Percentiles rank a stretch among this genome's conserved stretches.
Evolutionary conservation across 768 basidiomycete species (phyloP).

Genomic region (Plicaturopsis crispa): DNA sequence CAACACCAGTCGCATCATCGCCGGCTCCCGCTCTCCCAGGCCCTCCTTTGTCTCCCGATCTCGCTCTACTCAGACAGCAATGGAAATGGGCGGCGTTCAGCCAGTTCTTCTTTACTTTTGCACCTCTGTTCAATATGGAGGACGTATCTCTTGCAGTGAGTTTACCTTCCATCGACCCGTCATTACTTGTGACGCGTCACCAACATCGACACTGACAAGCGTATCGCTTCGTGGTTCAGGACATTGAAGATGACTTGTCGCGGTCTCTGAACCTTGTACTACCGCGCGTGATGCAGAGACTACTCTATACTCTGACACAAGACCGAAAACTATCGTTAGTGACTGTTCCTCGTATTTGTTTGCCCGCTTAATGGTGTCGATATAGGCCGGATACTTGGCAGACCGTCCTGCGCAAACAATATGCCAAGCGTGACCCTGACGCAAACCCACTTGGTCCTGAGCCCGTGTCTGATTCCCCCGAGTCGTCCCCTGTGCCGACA

Average conservation of each 20-base stretch:
- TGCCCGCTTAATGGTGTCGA: conserved; percentile 14
- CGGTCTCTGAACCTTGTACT: conserved; percentile 51
- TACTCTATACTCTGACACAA: conserved; percentile 69
- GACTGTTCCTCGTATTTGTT: conserved; percentile 12
- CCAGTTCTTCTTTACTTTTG: conserved; percentile 87
- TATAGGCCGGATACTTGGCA: conserved; percentile 73
- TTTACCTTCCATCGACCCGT: conserved; percentile 7
- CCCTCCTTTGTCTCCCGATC: conserved; percentile 26
- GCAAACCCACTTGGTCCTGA: conserved; percentile 69
- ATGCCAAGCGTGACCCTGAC: conserved; percentile 61
- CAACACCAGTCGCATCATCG: conserved; percentile 19
- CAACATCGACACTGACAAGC: neutral
- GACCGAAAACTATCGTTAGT: conserved; percentile 76
- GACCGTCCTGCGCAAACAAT: conserved; percentile 67
- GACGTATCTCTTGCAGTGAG: conserved; percentile 64
- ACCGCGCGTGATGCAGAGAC: conserved; percentile 66
- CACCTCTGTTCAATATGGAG: conserved; percentile 59
- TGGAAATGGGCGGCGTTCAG: conserved; percentile 93
- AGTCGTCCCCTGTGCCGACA: conserved; percentile 22
- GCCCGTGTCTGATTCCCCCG: conserved; percentile 23
- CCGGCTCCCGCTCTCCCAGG: conserved; percentile 18
- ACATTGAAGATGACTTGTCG: conserved; percentile 72
- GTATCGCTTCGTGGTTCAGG: conserved; percentile 30
- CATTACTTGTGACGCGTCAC: conserved; percentile 6
- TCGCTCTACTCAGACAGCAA: conserved; percentile 57